Conservation (phyloP, 345 rosid genomes). For the Draba incana region DNA sequence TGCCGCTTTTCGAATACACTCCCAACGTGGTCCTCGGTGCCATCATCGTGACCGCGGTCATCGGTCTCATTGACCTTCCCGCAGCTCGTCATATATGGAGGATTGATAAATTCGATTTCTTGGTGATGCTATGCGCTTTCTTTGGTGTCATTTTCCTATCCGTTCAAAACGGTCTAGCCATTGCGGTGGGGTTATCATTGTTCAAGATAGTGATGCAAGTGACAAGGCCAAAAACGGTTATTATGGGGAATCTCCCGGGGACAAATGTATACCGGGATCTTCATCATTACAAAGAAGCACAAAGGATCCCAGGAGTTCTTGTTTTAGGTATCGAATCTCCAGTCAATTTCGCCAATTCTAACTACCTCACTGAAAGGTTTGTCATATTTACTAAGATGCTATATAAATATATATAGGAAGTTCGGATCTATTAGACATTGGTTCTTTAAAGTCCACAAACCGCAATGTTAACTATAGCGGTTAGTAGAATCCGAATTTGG, state of each 20-base stretch:
- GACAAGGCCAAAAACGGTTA: constrained; percentile 77
- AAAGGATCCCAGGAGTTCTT: constrained; percentile 72
- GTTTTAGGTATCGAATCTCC: constrained; percentile 81
- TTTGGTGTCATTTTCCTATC: constrained; percentile 86
- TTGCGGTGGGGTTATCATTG: constrained; percentile 88
- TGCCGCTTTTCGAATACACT: constrained; percentile 96
- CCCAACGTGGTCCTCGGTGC: constrained; percentile 92
- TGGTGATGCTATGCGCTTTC: constrained; percentile 79
- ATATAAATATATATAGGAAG: background rate
- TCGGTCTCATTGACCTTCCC: constrained; percentile 89
- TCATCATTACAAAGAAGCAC: constrained; percentile 78
- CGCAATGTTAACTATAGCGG: background rate
- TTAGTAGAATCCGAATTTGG: background rate
- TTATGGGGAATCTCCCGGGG: constrained; percentile 84
- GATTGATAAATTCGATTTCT: constrained; percentile 88
- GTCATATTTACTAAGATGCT: constrained; percentile 2
- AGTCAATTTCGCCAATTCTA: constrained; percentile 82
- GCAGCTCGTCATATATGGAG: constrained; percentile 79
- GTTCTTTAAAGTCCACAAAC: background rate
- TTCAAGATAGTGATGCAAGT: constrained; percentile 83
- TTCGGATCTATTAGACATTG: background rate
- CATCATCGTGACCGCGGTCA: constrained; percentile 86
- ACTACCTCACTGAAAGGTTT: constrained; percentile 87
- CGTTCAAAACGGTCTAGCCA: constrained; percentile 78
- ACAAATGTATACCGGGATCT: constrained; percentile 67